Evolutionary conservation across 345 rosid genomes (phyloP).

Genomic region (Salix suchowensis): DNA sequence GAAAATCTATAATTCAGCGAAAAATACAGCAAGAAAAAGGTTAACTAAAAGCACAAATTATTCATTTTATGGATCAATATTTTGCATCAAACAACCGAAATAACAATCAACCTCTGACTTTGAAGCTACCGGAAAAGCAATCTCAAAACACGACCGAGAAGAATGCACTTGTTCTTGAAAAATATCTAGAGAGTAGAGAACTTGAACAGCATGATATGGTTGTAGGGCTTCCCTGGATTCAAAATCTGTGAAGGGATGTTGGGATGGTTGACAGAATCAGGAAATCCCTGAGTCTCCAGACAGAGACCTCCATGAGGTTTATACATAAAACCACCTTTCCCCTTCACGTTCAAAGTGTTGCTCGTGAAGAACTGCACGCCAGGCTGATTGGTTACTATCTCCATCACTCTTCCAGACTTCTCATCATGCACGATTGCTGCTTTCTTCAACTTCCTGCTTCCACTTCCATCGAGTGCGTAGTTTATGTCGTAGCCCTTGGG

Average conservation of each 20-base stretch:
- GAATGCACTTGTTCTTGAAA: too few species aligned
- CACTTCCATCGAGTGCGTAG: slow-evolving; percentile 48
- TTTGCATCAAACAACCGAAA: too few species aligned
- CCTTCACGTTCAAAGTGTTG: slow-evolving; percentile 45
- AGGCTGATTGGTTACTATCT: slow-evolving; percentile 56
- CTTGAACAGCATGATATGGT: slow-evolving; percentile 62
- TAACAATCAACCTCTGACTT: too few species aligned
- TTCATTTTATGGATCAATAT: too few species aligned
- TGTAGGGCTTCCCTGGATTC: slow-evolving; percentile 46
- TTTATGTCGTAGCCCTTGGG: slow-evolving; percentile 72
- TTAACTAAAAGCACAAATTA: too few species aligned
- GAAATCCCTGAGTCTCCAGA: slow-evolving; percentile 82
- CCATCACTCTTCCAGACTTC: slow-evolving; percentile 67
- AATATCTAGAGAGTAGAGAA: slow-evolving; percentile 23
- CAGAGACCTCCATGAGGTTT: slow-evolving; percentile 61
- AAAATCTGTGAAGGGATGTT: slow-evolving; percentile 72
- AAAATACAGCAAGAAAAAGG: too few species aligned
- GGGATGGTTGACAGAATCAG: slow-evolving; percentile 66
- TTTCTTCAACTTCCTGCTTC: slow-evolving; percentile 31
- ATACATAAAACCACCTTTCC: slow-evolving; percentile 68
- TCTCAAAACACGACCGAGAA: too few species aligned
- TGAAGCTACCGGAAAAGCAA: too few species aligned
- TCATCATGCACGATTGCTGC: slow-evolving; percentile 57
- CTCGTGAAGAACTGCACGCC: slow-evolving; percentile 83
- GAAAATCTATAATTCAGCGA: too few species aligned